Base-by-base conservation (phyloP, 768 basidiomycete species). In the Rhodotorula paludigena region DNA sequence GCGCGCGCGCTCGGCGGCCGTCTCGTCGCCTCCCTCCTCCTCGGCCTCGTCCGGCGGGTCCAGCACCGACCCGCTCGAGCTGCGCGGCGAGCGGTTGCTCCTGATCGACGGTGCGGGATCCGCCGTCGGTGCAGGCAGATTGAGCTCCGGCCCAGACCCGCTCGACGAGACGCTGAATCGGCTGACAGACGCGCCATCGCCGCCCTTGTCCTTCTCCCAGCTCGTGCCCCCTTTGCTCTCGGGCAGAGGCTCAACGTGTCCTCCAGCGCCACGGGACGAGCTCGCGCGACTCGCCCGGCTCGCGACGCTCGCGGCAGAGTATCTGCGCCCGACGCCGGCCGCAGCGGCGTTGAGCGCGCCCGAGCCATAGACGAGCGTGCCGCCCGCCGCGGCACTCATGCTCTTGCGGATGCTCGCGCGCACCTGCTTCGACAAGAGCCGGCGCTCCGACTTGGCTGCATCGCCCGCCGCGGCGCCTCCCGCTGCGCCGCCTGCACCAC, bases 381-480 rank as follows among this genome's bases (percentile, higher is more conserved):
- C 61, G 5, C 35, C 61, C 1, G 41, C 52, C 5, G 53, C 53
- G 11, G 60, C 64, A 30, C 42, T 42, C 69, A 76, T 75, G 16
- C 71, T 72, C 58, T 61, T 64, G 80, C 83, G 84, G 84, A 96
- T 90, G 75, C 90, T 92, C 76, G 96, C 86, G 57, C 96, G 81
- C 16, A 89, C 88, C 12, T 90, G 91, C 57, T 92, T 87, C 77
- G 89, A 85, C 47, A 99, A 81, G 33, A 35, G n/a, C 25, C 28
- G n/a, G 9, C 61, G 39, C 44, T 89, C 88, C 25, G 23, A 14
- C 80, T 56, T 56, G 55, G 88, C 92, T 80, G 88, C 38, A 1
- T 30, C 45, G 2, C 25, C 28, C 21, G 32, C 35, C 4, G 25
- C 5, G 14, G 3, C 28, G 28, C 28, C 47, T 3, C 25, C 28